Base-by-base conservation (phyloP, 176 grass and related monocot species). In the Secale cereale region DNA sequence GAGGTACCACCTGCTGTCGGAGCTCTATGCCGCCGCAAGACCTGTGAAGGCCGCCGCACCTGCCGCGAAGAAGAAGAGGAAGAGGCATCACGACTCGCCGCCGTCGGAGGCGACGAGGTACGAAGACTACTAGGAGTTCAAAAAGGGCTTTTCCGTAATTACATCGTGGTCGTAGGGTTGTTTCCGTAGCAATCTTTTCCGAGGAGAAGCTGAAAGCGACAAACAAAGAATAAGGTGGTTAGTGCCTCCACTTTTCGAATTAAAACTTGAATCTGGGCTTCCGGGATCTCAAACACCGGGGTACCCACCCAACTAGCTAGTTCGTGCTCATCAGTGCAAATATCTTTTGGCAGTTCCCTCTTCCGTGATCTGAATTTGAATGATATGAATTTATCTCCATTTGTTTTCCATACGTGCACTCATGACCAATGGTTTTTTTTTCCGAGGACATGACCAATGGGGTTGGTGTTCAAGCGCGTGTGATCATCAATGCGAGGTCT, bases 21-120 rank as follows among this genome's bases (percentile, higher is more conserved):
- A 93, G 26, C 73, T 95, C 50, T 91, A 95, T 54, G 57, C 64
- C 56, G 29, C 88, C 26, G 89, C 80, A 41, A 30, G 40, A 28
- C 83, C 20, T 16, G 67, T 8, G 52, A 50, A 50, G 46, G 15
- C 52, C 35, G 3, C 43, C 48, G 33, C 15, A 19, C 46, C 15
- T 50, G 27, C 64, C 17, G 19, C 17, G 19, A 78, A 56, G 77
- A 85, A 69, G 81, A 83, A 72, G 82, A 94, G 50, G 14, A 50
- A 50, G 46, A 50, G 46, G 1, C 16, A 50, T 16, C 15, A 50
- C 16, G 46, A 16, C 46, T 22, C 54, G 19, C 22, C 56, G 65
- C 10, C 45, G 60, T 50, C 41, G 65, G 45, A 48, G 14, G 45
- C 45, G 46, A 50, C 46, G 46, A 17, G 46, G 15, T 50, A 50